A percentile compares a stretch with the other conserved stretches of the same genome.
Conservation (phyloP, 495 filamentous ascomycete species). For the Peziza echinospora region DNA sequence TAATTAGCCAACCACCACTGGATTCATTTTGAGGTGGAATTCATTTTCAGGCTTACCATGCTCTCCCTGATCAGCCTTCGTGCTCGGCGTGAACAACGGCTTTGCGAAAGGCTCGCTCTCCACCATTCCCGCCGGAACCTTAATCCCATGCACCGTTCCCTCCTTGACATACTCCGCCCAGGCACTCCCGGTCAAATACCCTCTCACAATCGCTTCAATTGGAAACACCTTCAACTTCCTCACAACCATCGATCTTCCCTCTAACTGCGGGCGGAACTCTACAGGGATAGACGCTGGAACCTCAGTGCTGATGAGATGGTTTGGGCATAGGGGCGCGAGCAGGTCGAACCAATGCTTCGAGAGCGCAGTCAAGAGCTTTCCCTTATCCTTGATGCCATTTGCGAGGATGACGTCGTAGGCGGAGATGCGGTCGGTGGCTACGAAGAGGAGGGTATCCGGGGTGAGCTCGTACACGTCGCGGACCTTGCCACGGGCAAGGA, state of each 20-base stretch:
- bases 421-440: constrained; percentile 79
- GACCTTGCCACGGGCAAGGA: constrained; percentile 52
- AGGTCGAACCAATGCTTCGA: constrained; percentile 71
- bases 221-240: constrained; percentile 57
- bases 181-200: constrained; percentile 82
- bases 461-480: constrained; percentile 62
- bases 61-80: constrained; percentile 65
- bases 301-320: constrained; percentile 50
- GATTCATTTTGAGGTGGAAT: background rate
- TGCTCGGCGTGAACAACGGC: constrained; percentile 72
- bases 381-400: constrained; percentile 75
- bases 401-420: constrained; percentile 83
- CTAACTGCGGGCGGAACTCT: constrained; percentile 31
- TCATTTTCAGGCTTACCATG: constrained; percentile 25
- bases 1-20: background rate
- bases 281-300: constrained; percentile 35
- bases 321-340: constrained; percentile 41
- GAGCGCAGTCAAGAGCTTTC: constrained; percentile 60
- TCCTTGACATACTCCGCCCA: constrained; percentile 54
- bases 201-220: constrained; percentile 80
- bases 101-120: constrained; percentile 48
- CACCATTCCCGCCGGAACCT: constrained; percentile 40
- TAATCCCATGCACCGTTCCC: constrained; percentile 65
- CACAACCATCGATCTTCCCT: constrained; percentile 62
- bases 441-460: constrained; percentile 58